A percentile compares a stretch with the other conserved stretches of the same genome.
phyloP scores from a whole-genome alignment of 148 eudicot species.

The Spergularia marina region DNA sequence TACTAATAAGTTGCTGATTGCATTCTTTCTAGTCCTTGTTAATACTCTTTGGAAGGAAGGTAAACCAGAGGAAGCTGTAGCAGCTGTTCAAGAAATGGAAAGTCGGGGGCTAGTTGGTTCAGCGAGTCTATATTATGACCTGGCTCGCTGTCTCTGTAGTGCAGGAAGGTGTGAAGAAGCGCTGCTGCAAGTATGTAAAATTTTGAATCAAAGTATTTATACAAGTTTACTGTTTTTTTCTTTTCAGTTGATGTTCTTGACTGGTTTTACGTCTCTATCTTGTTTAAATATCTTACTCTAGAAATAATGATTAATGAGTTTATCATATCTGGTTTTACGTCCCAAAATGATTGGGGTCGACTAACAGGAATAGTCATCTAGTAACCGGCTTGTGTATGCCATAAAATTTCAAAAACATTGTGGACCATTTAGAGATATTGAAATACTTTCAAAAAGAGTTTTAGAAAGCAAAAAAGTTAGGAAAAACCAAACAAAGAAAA shows the following conservation, averaged over 20 bases:
- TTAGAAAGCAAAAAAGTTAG: too few relatives aligned
- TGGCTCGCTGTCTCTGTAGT: conserved; percentile 96
- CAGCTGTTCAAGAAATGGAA: conserved; percentile 79
- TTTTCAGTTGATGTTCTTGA: background rate
- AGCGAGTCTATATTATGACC: conserved; percentile 85
- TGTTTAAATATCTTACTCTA: background rate
- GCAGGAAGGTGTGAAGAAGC: conserved; percentile 90
- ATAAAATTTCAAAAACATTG: too few relatives aligned
- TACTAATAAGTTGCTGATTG: conserved; percentile 17
- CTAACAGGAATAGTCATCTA: too few relatives aligned
- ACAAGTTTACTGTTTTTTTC: background rate
- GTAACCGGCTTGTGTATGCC: too few relatives aligned
- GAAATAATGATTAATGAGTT: too few relatives aligned
- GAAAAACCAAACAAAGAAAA: too few relatives aligned
- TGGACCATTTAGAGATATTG: too few relatives aligned
- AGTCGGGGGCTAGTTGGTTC: conserved; percentile 76
- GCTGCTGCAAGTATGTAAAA: conserved; percentile 55
- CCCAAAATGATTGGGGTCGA: too few relatives aligned
- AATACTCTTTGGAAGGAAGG: conserved; percentile 88
- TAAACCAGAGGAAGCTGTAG: conserved; percentile 70
- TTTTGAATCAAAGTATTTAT: background rate
- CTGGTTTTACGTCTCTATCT: background rate
- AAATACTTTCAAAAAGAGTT: too few relatives aligned
- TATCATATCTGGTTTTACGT: too few relatives aligned
- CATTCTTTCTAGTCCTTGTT: conserved; percentile 54